These are phyloP conservation scores for Dorcoceras hygrometricum DNA, from an alignment of 257 asterid species.

Conservation along the genomic window DNA sequence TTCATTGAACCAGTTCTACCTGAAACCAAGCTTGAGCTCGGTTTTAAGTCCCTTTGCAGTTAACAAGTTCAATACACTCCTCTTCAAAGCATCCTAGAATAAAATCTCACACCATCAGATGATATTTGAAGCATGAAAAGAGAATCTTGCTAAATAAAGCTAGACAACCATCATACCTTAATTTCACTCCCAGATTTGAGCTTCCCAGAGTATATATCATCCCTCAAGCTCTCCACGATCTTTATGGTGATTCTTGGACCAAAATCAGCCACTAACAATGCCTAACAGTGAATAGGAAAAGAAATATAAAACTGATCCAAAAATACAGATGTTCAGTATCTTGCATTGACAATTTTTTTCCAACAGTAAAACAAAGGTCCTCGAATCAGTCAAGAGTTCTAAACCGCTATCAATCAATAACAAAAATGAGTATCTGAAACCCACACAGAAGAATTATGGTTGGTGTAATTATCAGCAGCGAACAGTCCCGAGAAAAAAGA, in stretches of 20 bases:
- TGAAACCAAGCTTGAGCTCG: slow-evolving; percentile 83
- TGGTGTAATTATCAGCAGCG: background rate
- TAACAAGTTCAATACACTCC: slow-evolving; percentile 65
- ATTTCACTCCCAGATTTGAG: slow-evolving; percentile 91
- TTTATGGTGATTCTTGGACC: slow-evolving; percentile 89
- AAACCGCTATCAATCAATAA: background rate
- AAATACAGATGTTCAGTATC: background rate
- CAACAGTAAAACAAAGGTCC: too few relatives aligned
- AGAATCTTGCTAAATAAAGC: background rate
- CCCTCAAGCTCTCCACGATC: slow-evolving; percentile 88
- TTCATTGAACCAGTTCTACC: slow-evolving; percentile 41
- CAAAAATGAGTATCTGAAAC: background rate
- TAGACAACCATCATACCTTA: slow-evolving; percentile 45
- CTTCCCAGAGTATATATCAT: slow-evolving; percentile 85
- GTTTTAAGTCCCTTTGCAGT: slow-evolving; percentile 80
- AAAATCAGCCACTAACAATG: slow-evolving; percentile 82
- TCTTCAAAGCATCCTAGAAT: slow-evolving; percentile 74
- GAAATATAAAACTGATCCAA: background rate
- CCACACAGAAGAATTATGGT: background rate
- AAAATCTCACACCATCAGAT: background rate
- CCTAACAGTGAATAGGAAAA: slow-evolving; percentile 36
- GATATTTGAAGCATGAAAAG: background rate
- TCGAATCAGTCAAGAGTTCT: background rate
- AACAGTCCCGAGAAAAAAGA: background rate
- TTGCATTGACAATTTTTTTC: too few relatives aligned